Conservation (phyloP, 768 basidiomycete species). For the Amanita pallidorosea region DNA sequence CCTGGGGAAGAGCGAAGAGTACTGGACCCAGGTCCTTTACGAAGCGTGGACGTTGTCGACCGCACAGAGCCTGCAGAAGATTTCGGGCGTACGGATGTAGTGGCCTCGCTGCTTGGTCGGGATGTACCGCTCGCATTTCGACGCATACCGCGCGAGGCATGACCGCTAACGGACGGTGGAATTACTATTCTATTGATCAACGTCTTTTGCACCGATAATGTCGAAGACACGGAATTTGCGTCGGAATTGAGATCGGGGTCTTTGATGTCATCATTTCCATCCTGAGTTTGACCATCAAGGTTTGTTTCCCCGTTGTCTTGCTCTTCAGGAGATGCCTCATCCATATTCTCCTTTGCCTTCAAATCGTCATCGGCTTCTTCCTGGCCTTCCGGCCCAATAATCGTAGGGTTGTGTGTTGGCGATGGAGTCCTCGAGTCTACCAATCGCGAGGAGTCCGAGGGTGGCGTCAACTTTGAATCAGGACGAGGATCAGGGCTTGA, state of each 20-base stretch:
- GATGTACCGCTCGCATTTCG: neutral
- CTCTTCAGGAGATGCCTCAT: neutral
- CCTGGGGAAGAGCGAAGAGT: neutral
- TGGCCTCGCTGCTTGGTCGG: slow-evolving; percentile 1
- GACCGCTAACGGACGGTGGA: neutral
- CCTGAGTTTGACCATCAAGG: neutral
- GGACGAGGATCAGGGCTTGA: slow-evolving; percentile 33
- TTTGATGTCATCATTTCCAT: neutral
- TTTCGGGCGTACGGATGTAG: slow-evolving; percentile 13
- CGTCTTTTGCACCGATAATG: slow-evolving; percentile 2
- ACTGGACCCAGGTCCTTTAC: slow-evolving; percentile 11
- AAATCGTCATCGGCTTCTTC: neutral
- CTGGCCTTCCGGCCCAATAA: slow-evolving; percentile 8
- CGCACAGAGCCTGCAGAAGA: slow-evolving; percentile 24
- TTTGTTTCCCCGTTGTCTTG: neutral
- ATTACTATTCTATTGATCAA: slow-evolving; percentile 6
- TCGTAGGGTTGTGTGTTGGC: slow-evolving; percentile 10
- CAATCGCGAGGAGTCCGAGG: slow-evolving; percentile 28
- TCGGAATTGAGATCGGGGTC: neutral
- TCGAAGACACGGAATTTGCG: neutral
- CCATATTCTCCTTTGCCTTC: slow-evolving; percentile 3
- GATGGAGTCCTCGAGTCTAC: slow-evolving; percentile 9
- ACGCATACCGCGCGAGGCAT: neutral
- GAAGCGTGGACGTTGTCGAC: slow-evolving; percentile 21
- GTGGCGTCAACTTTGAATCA: slow-evolving; percentile 53